Base-by-base conservation (phyloP, 1,139 yeast genomes). In the Groenewaldozyma auringiensis region DNA sequence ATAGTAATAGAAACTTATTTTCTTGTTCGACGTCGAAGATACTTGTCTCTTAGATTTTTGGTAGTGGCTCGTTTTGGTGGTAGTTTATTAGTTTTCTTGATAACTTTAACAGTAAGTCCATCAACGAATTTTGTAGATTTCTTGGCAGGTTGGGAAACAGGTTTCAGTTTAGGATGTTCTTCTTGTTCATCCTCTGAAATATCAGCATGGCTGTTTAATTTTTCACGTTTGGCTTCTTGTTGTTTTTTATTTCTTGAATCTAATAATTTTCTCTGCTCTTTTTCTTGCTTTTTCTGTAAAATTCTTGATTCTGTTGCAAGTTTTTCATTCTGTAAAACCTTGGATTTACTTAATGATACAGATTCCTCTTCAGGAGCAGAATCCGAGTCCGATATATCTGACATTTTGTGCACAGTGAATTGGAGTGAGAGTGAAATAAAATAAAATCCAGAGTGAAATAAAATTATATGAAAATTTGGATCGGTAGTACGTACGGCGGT, bases 361-460 rank as follows among this genome's bases (percentile, higher is more conserved):
- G 47, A 51, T 37, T 55, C 59, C 41, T 55, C 59, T 43, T 55
- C 59, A n/a, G 59, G 59, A 2, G 57, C 57, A 13, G 48, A 51
- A 40, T 55, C 59, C 18, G 50, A 45, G 37, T 53, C 53, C 25
- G 46, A 42, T 20, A 8, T 8, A 20, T 35, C 38, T 25, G n/a
- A n/a, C 29, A 8, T 8, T 25, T 11, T 25, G 29, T 8, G 29
- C 29, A 8, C 29, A 25, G 6, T 11, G 29, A 8, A 8, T 25
- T 25, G 29, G 6, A 25, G 29, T 25, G 29, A 6, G 29, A 11
- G 9, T 25, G 11, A 25, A 25, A n/a, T n/a, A n/a, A n/a, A n/a
- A n/a, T n/a, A n/a, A n/a, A n/a, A n/a, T n/a, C n/a, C n/a, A n/a
- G n/a, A n/a, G n/a, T n/a, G n/a, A n/a, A n/a, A n/a, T n/a, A n/a